A percentile compares a stretch with the other conserved stretches of the same genome.
phyloP scores from a whole-genome alignment of 176 grass and related monocot species.

The Pontederia paniculata region DNA sequence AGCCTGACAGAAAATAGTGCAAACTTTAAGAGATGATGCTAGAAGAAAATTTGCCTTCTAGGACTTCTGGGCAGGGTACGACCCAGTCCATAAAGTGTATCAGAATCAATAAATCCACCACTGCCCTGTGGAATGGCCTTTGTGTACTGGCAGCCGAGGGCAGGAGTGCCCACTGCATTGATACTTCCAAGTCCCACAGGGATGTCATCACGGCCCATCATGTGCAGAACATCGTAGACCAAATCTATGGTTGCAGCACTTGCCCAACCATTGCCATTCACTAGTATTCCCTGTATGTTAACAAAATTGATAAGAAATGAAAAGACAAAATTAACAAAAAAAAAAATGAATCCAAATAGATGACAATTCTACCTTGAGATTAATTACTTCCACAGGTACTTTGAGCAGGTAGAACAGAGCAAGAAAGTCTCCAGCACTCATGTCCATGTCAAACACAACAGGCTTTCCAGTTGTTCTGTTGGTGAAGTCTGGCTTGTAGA shows the following conservation, averaged over 20 bases:
- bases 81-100: slow-evolving; percentile 70
- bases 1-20: neutral
- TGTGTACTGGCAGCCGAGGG: slow-evolving; percentile 50
- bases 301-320: neutral
- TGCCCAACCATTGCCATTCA: slow-evolving; percentile 69
- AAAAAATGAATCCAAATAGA: neutral
- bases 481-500: slow-evolving; percentile 29
- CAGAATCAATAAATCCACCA: slow-evolving; percentile 67
- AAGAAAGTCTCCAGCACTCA: slow-evolving; percentile 86
- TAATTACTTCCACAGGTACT: slow-evolving; percentile 47
- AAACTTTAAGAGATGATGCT: neutral
- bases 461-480: slow-evolving; percentile 30
- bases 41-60: slow-evolving; percentile 53
- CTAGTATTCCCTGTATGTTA: slow-evolving; percentile 47
- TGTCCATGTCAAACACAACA: slow-evolving; percentile 73
- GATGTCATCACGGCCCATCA: slow-evolving; percentile 95
- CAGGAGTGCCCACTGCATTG: slow-evolving; percentile 49
- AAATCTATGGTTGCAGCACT: slow-evolving; percentile 71
- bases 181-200: slow-evolving; percentile 65
- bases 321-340: neutral
- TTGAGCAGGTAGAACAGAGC: slow-evolving; percentile 87
- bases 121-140: slow-evolving; percentile 63
- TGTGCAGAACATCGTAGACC: slow-evolving; percentile 68
- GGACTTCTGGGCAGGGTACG: slow-evolving; percentile 69
- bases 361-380: slow-evolving; percentile 54